Evolutionary conservation across 768 basidiomycete genomes (phyloP).

Genomic region (Exsudoporus frostii): DNA sequence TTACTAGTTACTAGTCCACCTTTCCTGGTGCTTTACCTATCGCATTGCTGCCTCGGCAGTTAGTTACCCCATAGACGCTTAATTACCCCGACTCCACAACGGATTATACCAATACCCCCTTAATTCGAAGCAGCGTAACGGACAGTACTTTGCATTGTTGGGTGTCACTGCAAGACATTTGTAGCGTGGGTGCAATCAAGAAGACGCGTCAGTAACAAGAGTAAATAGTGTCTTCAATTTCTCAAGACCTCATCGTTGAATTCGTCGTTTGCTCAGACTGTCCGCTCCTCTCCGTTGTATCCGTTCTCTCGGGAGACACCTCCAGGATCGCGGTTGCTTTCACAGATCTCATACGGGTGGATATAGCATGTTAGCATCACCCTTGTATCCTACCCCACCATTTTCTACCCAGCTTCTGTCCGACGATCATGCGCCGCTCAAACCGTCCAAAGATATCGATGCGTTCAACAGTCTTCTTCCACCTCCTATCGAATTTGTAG

Average conservation of each 20-base stretch:
- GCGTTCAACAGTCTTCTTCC: conserved; percentile 76
- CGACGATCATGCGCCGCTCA: conserved; percentile 54
- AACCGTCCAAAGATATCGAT: conserved; percentile 68
- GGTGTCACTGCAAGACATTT: background rate
- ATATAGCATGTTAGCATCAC: conserved; percentile 63
- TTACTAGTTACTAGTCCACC: background rate
- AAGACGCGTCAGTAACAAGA: conserved; percentile 21
- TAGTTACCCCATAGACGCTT: conserved; percentile 2
- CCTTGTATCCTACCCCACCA: conserved; percentile 51
- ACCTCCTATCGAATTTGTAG: conserved; percentile 79
- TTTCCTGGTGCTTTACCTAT: conserved; percentile 9
- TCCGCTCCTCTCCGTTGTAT: conserved; percentile 12
- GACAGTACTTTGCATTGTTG: background rate
- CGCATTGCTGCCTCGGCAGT: background rate
- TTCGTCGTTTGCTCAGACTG: conserved; percentile 15
- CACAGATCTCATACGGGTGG: conserved; percentile 5
- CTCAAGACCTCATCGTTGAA: conserved; percentile 1
- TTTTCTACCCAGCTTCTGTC: conserved; percentile 49
- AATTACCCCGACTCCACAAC: background rate
- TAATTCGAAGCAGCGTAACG: background rate
- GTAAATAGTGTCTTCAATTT: conserved; percentile 25
- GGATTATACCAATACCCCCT: background rate
- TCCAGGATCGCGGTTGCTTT: conserved; percentile 1
- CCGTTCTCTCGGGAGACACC: conserved; percentile 4
- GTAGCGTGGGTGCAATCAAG: conserved; percentile 7